phyloP scores from a whole-genome alignment of 2,329 filamentous ascomycete genomes.

The Thelonectria olida region DNA sequence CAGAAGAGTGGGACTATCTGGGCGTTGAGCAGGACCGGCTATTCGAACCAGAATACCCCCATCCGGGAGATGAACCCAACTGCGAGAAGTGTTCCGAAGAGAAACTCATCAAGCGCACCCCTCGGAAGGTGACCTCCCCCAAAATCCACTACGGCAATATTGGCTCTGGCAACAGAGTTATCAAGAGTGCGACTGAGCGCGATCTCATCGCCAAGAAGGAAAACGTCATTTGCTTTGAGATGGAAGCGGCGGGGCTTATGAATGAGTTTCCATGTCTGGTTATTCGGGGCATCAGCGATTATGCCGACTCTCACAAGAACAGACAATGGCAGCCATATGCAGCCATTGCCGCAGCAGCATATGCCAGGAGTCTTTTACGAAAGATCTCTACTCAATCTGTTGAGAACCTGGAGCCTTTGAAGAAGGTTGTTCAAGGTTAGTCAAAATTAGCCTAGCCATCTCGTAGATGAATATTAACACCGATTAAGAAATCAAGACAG shows the following conservation, averaged over 20 bases:
- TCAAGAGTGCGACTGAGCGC: constrained; percentile 43
- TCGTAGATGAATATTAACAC: too few relatives aligned
- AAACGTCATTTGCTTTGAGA: constrained; percentile 37
- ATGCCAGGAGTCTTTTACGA: too few relatives aligned
- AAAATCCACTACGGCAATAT: constrained; percentile 32
- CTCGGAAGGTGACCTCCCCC: not conserved
- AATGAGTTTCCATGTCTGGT: constrained; percentile 41
- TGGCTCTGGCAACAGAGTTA: constrained; percentile 45
- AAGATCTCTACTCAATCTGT: too few relatives aligned
- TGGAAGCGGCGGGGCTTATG: constrained; percentile 38
- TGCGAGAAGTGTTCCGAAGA: not conserved
- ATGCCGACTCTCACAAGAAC: constrained; percentile 49
- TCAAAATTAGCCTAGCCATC: too few relatives aligned
- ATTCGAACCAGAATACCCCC: too few relatives aligned
- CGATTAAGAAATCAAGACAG: too few relatives aligned
- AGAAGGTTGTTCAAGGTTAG: too few relatives aligned
- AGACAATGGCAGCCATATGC: constrained; percentile 48
- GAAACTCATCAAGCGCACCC: not conserved
- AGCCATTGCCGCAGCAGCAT: constrained; percentile 43
- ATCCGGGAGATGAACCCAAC: not conserved
- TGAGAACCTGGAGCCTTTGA: too few relatives aligned
- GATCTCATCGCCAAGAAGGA: constrained; percentile 37
- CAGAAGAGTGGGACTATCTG: too few relatives aligned
- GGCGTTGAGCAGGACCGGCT: too few relatives aligned
- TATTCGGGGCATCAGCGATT: constrained; percentile 49